Evolutionary conservation across 257 asterid species (phyloP).

Genomic region (Voacanga thouarsii): DNA sequence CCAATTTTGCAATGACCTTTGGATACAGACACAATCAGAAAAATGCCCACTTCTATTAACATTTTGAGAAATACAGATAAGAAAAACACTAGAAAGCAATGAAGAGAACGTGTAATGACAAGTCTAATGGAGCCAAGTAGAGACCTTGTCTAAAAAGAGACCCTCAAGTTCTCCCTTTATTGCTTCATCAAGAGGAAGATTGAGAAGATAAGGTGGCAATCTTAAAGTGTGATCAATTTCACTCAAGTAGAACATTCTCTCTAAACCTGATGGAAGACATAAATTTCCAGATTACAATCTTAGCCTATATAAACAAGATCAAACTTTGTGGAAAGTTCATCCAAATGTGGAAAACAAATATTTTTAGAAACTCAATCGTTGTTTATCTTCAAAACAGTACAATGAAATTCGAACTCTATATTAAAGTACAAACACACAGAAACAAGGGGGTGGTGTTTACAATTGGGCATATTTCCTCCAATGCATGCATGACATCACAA

Average conservation of each 20-base stretch:
- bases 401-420: neutral
- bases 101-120: neutral
- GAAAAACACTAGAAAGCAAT: neutral
- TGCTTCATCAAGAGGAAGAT: slow-evolving; percentile 59
- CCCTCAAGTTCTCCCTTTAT: slow-evolving; percentile 70
- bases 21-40: slow-evolving; percentile 11
- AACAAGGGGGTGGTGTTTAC: no score
- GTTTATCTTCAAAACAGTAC: no score
- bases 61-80: slow-evolving; percentile 4
- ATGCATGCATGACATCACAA: neutral
- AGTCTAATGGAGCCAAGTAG: neutral
- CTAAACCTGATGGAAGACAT: neutral
- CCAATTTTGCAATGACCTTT: slow-evolving; percentile 66
- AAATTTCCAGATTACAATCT: neutral
- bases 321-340: neutral
- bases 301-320: neutral
- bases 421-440: no score
- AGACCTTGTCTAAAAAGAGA: slow-evolving; percentile 76
- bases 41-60: neutral
- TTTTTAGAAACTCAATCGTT: neutral
- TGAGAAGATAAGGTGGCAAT: slow-evolving; percentile 49
- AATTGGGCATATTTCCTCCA: no score
- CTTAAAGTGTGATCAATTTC: slow-evolving; percentile 69
- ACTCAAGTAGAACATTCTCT: slow-evolving; percentile 67
- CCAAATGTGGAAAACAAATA: neutral